phyloP scores from a whole-genome alignment of 2,329 filamentous ascomycete species.

The Penicillium oxalicum region DNA sequence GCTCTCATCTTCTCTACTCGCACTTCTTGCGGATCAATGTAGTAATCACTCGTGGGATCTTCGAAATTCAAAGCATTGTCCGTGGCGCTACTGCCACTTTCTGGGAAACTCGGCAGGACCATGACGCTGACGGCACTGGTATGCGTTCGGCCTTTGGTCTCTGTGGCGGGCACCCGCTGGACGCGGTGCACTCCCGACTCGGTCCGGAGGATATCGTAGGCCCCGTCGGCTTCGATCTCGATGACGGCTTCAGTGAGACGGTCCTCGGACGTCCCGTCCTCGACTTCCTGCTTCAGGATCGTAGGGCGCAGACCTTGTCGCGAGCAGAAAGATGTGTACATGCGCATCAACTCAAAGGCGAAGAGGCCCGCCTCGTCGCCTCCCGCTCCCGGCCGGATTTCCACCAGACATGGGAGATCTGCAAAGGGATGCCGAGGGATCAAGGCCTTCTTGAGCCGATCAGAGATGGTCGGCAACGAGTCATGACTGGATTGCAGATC shows the following conservation, averaged over 20 bases:
- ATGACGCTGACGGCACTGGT: conserved; percentile 89
- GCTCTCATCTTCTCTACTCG: conserved; percentile 84
- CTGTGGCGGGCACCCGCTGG: conserved; percentile 85
- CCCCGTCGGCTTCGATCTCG: conserved; percentile 68
- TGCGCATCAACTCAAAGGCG: conserved; percentile 75
- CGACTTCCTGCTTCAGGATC: conserved; percentile 75
- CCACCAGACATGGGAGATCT: conserved; percentile 79
- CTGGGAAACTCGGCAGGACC: conserved; percentile 78
- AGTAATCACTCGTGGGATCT: conserved; percentile 86
- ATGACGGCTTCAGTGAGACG: conserved; percentile 82
- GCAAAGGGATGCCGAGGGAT: conserved; percentile 88
- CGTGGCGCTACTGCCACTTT: conserved; percentile 45
- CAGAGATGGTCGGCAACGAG: conserved; percentile 58
- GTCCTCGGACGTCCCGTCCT: conserved; percentile 58
- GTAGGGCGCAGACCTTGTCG: conserved; percentile 60
- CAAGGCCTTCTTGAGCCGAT: conserved; percentile 66
- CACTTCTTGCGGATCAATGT: conserved; percentile 78
- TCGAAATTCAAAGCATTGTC: conserved; percentile 58
- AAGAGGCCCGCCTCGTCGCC: conserved; percentile 90
- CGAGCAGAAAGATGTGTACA: conserved; percentile 79
- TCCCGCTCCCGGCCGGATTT: conserved; percentile 86
- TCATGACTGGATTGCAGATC: conserved; percentile 65
- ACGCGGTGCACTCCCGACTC: conserved; percentile 95
- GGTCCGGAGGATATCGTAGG: conserved; percentile 74
- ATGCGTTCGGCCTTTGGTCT: conserved; percentile 84